phyloP scores from a whole-genome alignment of 2,329 filamentous ascomycete genomes.

The Monosporascus ibericus region DNA sequence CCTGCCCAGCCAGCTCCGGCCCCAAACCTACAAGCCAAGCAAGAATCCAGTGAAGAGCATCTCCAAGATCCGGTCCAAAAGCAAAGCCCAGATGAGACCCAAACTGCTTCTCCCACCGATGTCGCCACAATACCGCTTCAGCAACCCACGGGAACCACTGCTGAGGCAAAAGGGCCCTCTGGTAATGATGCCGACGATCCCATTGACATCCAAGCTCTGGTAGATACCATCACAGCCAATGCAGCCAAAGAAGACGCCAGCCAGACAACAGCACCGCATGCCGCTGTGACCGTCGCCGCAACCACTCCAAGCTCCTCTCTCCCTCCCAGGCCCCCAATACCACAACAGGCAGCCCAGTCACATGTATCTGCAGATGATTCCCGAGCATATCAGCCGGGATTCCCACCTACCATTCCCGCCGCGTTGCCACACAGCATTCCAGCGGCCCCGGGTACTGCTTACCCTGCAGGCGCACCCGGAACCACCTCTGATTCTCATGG shows the following conservation, averaged over 20 bases:
- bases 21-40: slow-evolving; percentile 15
- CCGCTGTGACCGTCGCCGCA: slow-evolving; percentile 13
- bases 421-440: slow-evolving; percentile 14
- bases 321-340: slow-evolving; percentile 39
- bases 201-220: slow-evolving; percentile 21
- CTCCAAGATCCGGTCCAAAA: slow-evolving; percentile 14
- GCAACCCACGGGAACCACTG: slow-evolving; percentile 3
- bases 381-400: slow-evolving; percentile 23
- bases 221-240: slow-evolving; percentile 22
- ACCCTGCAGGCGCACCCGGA: slow-evolving; percentile 29
- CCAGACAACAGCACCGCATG: slow-evolving; percentile 21
- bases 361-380: slow-evolving; percentile 22
- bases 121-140: slow-evolving; percentile 4
- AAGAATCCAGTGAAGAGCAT: not conserved
- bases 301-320: slow-evolving; percentile 34
- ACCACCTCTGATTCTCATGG: slow-evolving; percentile 25
- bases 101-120: slow-evolving; percentile 3
- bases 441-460: slow-evolving; percentile 26
- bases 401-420: slow-evolving; percentile 23
- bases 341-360: slow-evolving; percentile 30
- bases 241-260: slow-evolving; percentile 19
- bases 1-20: slow-evolving; percentile 23
- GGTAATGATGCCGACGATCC: slow-evolving; percentile 10
- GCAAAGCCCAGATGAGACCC: slow-evolving; percentile 19
- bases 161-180: slow-evolving; percentile 6